phyloP scores from a whole-genome alignment of 1,139 yeast species.

The Blastobotrys petasosporus region DNA sequence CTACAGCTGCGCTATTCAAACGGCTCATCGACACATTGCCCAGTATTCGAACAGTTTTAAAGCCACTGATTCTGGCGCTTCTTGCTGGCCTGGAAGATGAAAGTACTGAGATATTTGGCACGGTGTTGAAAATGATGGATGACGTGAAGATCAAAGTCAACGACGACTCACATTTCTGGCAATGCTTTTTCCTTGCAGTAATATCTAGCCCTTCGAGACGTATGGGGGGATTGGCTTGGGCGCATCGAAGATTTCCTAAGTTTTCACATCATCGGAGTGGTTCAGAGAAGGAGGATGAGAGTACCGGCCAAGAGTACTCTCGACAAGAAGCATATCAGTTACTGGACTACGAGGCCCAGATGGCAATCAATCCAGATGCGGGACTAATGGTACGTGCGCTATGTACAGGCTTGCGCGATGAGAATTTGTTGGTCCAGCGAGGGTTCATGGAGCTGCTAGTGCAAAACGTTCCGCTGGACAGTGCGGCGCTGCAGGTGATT shows the following conservation, averaged over 20 bases:
- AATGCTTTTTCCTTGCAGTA: conserved; percentile 65
- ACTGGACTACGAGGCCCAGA: conserved; percentile 51
- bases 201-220: conserved; percentile 73
- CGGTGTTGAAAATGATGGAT: conserved; percentile 56
- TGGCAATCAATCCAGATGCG: conserved; percentile 66
- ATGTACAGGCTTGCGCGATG: conserved; percentile 56
- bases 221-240: conserved; percentile 78
- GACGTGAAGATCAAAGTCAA: conserved; percentile 50
- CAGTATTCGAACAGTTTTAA: conserved; percentile 45
- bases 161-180: conserved; percentile 84
- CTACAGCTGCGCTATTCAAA: conserved; percentile 55
- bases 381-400: conserved; percentile 74
- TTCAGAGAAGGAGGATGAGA: conserved; percentile 1
- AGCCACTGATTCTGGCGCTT: conserved; percentile 66
- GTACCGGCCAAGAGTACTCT: background rate
- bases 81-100: conserved; percentile 92
- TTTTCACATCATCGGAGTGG: conserved; percentile 28
- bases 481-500: conserved; percentile 48
- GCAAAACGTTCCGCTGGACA: conserved; percentile 57
- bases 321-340: conserved; percentile 5
- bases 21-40: conserved; percentile 52
- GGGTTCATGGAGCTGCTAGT: conserved; percentile 82
- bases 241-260: conserved; percentile 59
- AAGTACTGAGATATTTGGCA: conserved; percentile 69
- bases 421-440: conserved; percentile 69